Evolutionary conservation across 1,284 basidiomycete species (phyloP).

Genomic region (Malassezia pachydermatis): DNA sequence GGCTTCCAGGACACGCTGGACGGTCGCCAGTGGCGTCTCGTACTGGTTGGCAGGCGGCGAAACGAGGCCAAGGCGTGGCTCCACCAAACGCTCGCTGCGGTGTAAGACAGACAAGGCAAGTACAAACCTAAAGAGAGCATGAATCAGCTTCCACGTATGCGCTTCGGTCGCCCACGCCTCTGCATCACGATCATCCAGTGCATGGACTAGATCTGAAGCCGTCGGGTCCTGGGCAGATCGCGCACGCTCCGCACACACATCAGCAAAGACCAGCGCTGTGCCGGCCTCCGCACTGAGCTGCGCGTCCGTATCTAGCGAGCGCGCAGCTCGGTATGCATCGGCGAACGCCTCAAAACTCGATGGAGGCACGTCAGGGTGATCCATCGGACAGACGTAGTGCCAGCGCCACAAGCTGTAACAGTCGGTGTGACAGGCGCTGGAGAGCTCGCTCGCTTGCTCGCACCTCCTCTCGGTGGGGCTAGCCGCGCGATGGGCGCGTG

Average conservation of each 20-base stretch:
- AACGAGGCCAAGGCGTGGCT: not conserved
- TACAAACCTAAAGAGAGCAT: conserved; percentile 24
- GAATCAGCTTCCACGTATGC: conserved; percentile 34
- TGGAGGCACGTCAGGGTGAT: conserved; percentile 10
- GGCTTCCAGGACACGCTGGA: conserved; percentile 33
- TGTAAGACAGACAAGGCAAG: not conserved
- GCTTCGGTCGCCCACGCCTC: conserved; percentile 32
- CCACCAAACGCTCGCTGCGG: conserved; percentile 7
- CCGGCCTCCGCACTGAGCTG: conserved; percentile 28
- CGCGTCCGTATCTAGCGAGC: conserved; percentile 21
- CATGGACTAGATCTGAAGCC: not conserved
- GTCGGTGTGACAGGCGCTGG: too few relatives aligned
- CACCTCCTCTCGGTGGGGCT: too few relatives aligned
- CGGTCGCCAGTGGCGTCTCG: conserved; percentile 39
- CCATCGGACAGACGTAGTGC: too few relatives aligned
- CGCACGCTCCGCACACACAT: conserved; percentile 23
- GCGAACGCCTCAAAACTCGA: conserved; percentile 38
- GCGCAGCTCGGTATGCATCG: conserved; percentile 26
- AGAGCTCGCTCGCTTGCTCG: too few relatives aligned
- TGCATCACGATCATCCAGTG: conserved; percentile 24
- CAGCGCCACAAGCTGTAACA: too few relatives aligned
- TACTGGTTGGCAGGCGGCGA: conserved; percentile 22
- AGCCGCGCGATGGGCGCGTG: too few relatives aligned
- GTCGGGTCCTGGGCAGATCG: not conserved
- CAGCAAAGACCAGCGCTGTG: conserved; percentile 33